These are phyloP conservation scores for Aurantiochytrium sp. DNA, from an alignment of 108 stramenopile genomes.

Conservation along the genomic window DNA sequence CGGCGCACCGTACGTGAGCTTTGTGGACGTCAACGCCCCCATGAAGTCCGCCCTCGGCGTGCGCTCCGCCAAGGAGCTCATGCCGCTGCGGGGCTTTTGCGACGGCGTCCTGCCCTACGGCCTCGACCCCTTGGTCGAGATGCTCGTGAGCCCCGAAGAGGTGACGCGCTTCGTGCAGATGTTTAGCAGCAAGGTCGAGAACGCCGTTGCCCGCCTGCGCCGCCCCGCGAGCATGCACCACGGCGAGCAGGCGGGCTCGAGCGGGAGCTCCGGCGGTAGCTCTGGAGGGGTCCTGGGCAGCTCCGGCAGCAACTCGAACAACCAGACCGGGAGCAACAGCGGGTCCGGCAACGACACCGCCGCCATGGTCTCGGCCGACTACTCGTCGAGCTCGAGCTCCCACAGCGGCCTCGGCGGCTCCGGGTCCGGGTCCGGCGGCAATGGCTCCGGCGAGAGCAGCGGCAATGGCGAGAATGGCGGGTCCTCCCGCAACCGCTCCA, in stretches of 20 bases:
- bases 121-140: not conserved
- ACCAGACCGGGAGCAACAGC: not conserved
- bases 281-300: not conserved
- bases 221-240: not conserved
- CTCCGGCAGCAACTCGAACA: not conserved
- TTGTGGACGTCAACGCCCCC: not conserved
- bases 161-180: not conserved
- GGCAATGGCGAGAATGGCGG: not conserved
- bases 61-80: not conserved
- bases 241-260: not conserved
- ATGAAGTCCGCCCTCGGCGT: not conserved
- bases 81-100: not conserved
- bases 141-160: constrained; percentile 2
- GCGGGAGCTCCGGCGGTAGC: not conserved
- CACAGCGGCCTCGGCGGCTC: constrained; percentile 5
- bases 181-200: not conserved
- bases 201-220: not conserved
- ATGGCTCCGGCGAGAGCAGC: not conserved
- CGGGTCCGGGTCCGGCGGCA: not conserved
- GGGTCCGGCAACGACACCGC: not conserved
- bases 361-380: not conserved
- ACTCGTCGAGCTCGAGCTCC: not conserved
- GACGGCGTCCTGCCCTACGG: not conserved
- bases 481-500: not conserved
- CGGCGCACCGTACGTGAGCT: not conserved